Evolutionary conservation across 208 protist genomes (phyloP).

Genomic region (Trypanosomatidae sp.): DNA sequence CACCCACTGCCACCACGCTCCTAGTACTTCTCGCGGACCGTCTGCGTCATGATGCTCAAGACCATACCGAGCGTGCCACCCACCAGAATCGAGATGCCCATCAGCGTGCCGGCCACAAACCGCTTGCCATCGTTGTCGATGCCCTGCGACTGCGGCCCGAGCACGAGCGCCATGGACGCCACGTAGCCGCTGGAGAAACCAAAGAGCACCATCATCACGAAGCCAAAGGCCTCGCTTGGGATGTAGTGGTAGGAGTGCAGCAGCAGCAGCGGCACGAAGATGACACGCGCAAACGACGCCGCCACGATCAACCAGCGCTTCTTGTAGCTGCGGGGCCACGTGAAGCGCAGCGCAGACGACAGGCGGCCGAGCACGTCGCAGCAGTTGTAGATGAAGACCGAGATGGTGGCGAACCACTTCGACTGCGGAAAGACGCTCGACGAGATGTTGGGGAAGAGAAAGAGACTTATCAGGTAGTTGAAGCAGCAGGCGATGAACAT

Average conservation of each 20-base stretch:
- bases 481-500: no score
- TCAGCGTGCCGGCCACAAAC: slow-evolving; percentile 56
- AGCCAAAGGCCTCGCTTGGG: slow-evolving; percentile 36
- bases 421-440: no score
- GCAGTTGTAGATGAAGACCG: slow-evolving; percentile 72
- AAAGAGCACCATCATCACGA: slow-evolving; percentile 57
- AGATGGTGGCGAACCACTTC: slow-evolving; percentile 59
- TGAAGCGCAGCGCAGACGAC: no score
- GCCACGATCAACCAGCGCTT: slow-evolving; percentile 40
- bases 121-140: slow-evolving; percentile 45
- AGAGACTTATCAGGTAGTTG: no score
- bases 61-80: slow-evolving; percentile 41
- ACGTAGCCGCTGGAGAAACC: slow-evolving; percentile 64
- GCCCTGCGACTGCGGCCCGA: slow-evolving; percentile 33
- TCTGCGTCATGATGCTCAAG: slow-evolving; percentile 52
- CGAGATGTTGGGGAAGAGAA: no score
- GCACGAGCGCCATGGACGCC: slow-evolving; percentile 43
- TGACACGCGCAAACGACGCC: slow-evolving; percentile 35
- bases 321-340: no score
- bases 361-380: slow-evolving; percentile 60
- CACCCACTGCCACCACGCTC: no score
- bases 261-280: slow-evolving; percentile 63
- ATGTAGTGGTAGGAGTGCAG: slow-evolving; percentile 61
- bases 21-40: slow-evolving; percentile 28
- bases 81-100: slow-evolving; percentile 52